phyloP scores from a whole-genome alignment of 2,329 filamentous ascomycete genomes.

The Fusarium begoniae region DNA sequence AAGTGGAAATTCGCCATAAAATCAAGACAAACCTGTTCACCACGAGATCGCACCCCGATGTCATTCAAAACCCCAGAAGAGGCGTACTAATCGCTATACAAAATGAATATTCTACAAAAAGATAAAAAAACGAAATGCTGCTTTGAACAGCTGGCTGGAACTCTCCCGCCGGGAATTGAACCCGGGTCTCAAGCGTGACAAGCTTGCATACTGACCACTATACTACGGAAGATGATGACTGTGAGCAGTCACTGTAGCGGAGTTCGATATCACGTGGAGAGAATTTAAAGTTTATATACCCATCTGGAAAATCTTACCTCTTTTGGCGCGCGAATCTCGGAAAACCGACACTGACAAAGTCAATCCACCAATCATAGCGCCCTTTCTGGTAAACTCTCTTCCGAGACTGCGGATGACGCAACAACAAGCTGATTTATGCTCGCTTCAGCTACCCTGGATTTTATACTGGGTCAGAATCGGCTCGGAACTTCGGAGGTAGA shows the following conservation, averaged over 20 bases:
- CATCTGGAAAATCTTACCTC: rapidly evolving
- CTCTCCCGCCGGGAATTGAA: slow-evolving; percentile 33
- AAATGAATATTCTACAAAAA: no score
- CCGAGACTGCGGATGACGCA: not conserved
- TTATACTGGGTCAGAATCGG: not conserved
- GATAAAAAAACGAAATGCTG: not conserved
- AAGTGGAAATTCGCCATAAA: rapidly evolving
- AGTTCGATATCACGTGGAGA: not conserved
- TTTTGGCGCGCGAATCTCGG: not conserved
- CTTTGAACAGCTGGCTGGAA: slow-evolving; percentile 13
- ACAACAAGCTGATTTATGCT: not conserved
- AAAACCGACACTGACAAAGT: not conserved
- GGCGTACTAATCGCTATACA: no score
- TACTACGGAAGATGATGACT: slow-evolving; percentile 22
- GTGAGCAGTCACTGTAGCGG: no score
- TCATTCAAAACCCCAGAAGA: rapidly evolving
- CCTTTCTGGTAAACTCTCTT: slow-evolving; percentile 1
- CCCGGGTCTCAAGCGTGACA: slow-evolving; percentile 23
- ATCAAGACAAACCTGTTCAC: no score
- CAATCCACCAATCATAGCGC: not conserved
- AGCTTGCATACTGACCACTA: slow-evolving; percentile 14
- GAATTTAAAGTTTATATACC: rapidly evolving
- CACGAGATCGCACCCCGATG: rapidly evolving
- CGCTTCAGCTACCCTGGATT: not conserved
- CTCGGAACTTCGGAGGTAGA: slow-evolving; percentile 19